Evolutionary conservation across 306 rosid genomes (phyloP).

Genomic region (Vigna reflexopilosa): DNA sequence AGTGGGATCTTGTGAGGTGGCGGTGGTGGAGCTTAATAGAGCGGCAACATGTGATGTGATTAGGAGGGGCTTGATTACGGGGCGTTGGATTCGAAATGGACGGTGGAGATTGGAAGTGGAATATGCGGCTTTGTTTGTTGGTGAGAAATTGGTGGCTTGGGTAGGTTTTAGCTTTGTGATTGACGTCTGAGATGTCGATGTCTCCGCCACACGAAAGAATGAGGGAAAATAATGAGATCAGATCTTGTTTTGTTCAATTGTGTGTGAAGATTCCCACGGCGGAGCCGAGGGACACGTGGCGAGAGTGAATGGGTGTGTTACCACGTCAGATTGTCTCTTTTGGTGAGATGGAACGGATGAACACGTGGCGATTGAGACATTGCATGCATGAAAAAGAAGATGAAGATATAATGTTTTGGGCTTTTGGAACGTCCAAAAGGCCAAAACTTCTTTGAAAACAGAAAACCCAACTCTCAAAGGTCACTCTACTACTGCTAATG

Average conservation of each 20-base stretch:
- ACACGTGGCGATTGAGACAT: neutral
- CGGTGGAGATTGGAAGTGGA: conserved; percentile 44
- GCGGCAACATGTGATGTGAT: conserved; percentile 14
- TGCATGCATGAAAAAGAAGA: too few relatives aligned
- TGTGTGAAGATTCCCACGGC: neutral
- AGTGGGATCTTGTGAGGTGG: conserved; percentile 42
- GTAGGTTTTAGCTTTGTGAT: conserved; percentile 40
- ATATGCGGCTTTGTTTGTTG: conserved; percentile 50
- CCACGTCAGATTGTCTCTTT: conserved; percentile 19
- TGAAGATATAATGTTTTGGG: neutral
- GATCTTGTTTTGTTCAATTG: neutral
- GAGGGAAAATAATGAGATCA: neutral
- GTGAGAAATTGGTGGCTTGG: conserved; percentile 46
- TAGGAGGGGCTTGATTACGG: conserved; percentile 12
- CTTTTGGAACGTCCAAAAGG: neutral
- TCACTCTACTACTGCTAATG: too few relatives aligned
- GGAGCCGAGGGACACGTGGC: conserved; percentile 9
- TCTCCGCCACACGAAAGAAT: conserved; percentile 35
- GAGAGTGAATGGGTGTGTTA: neutral
- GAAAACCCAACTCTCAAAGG: neutral
- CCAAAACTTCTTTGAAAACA: neutral
- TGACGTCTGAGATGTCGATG: conserved; percentile 45
- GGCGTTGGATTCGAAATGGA: conserved; percentile 53
- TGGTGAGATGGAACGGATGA: neutral
- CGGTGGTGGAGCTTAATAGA: conserved; percentile 15